Conservation (phyloP, 805 yeast species). For the Wickerhamiella sergipiensis region DNA sequence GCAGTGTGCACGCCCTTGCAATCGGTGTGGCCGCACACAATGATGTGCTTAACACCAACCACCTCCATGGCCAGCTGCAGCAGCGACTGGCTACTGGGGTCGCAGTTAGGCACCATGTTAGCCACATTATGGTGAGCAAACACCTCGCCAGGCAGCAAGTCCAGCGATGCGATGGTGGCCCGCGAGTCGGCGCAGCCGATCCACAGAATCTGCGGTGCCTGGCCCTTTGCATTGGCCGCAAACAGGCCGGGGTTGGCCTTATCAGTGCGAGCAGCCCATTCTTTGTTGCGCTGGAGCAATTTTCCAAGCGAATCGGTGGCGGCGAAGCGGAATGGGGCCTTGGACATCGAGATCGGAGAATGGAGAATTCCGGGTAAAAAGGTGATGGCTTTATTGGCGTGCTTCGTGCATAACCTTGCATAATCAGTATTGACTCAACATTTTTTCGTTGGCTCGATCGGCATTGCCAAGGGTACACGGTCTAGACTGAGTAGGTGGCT, state of each 20-base stretch:
- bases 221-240: constrained; percentile 62
- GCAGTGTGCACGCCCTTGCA: constrained; percentile 90
- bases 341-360: neutral
- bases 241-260: constrained; percentile 43
- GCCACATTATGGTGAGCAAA: constrained; percentile 85
- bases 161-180: constrained; percentile 64
- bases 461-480: neutral
- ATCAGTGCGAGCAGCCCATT: constrained; percentile 35
- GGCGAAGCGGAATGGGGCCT: constrained; percentile 20
- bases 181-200: constrained; percentile 91
- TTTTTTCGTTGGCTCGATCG: neutral
- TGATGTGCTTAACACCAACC: constrained; percentile 62
- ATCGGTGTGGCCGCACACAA: constrained; percentile 88
- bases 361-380: neutral
- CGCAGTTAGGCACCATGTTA: constrained; percentile 54
- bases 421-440: neutral
- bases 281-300: constrained; percentile 28
- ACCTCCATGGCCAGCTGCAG: constrained; percentile 81
- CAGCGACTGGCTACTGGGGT: constrained; percentile 61
- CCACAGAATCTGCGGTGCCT: constrained; percentile 86
- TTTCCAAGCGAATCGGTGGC: constrained; percentile 24
- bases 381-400: neutral
- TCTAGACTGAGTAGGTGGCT: too few species aligned
- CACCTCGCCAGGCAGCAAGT: constrained; percentile 79
- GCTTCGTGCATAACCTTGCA: constrained; percentile 1